Percentiles rank a stretch among this genome's conserved stretches.
phyloP scores from a whole-genome alignment of 768 basidiomycete species.

The Paxillus involutus region DNA sequence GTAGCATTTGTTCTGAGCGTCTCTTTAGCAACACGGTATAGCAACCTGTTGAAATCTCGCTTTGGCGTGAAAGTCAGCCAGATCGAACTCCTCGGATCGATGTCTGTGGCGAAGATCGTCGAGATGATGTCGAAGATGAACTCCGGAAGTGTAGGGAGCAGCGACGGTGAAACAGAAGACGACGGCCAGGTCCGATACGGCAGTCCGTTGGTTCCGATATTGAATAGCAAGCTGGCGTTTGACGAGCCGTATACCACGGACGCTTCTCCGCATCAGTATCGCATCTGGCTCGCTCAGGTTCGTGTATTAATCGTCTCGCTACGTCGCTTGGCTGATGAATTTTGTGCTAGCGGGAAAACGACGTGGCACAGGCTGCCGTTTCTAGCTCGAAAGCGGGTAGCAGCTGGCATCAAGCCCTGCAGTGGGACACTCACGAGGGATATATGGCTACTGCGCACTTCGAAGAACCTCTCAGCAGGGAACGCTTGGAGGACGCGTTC shows the following conservation, averaged over 20 bases:
- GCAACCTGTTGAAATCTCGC: conserved; percentile 7
- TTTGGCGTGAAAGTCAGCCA: conserved; percentile 12
- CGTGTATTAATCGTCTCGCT: background rate
- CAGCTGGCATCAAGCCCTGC: conserved; percentile 8
- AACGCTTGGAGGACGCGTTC: conserved; percentile 10
- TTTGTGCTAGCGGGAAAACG: conserved; percentile 6
- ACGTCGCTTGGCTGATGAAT: background rate
- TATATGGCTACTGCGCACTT: conserved; percentile 9
- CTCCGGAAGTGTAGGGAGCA: background rate
- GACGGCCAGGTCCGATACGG: conserved; percentile 11
- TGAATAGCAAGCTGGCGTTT: conserved; percentile 11
- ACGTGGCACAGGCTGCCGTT: conserved; percentile 1
- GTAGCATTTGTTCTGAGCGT: background rate
- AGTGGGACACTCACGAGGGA: conserved; percentile 14
- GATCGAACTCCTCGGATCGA: conserved; percentile 13
- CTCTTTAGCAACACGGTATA: conserved; percentile 10
- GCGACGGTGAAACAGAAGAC: background rate
- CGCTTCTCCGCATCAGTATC: conserved; percentile 15
- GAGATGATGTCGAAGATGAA: conserved; percentile 6
- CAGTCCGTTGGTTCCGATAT: conserved; percentile 7
- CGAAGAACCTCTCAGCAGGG: conserved; percentile 2
- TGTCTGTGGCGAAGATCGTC: conserved; percentile 7
- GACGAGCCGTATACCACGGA: conserved; percentile 14
- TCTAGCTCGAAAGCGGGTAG: background rate
- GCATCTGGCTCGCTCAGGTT: conserved; percentile 15